A percentile compares a stretch with the other conserved stretches of the same genome.
Conservation (phyloP, 2,329 filamentous ascomycete genomes). For the Alternaria viburni region DNA sequence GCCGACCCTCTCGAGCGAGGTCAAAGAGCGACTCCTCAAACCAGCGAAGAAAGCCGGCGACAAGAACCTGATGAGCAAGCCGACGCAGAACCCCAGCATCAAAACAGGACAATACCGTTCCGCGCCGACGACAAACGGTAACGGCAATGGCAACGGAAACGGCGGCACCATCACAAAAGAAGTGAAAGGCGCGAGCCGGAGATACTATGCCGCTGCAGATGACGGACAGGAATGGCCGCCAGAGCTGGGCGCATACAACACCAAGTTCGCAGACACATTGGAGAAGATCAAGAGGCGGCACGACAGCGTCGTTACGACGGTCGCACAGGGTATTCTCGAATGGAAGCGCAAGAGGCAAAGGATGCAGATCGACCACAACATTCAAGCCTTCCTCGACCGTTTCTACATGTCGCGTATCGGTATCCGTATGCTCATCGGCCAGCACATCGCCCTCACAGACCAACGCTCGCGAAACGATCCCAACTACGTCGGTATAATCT, state of each 20-base stretch:
- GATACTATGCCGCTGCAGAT: slow-evolving; percentile 93
- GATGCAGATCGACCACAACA: slow-evolving; percentile 97
- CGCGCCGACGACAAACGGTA: slow-evolving; percentile 56
- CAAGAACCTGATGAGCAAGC: slow-evolving; percentile 75
- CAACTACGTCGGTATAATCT: slow-evolving; percentile 97
- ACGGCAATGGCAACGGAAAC: slow-evolving; percentile 52
- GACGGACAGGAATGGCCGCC: slow-evolving; percentile 90
- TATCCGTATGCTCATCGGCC: slow-evolving; percentile 98
- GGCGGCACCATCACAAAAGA: slow-evolving; percentile 56
- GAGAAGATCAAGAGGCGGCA: slow-evolving; percentile 95
- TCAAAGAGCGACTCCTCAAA: slow-evolving; percentile 78
- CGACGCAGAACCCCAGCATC: slow-evolving; percentile 89
- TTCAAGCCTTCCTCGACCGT: slow-evolving; percentile 95
- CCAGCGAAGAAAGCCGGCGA: slow-evolving; percentile 67
- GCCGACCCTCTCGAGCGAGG: slow-evolving; percentile 75
- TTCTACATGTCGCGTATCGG: slow-evolving; percentile 99
- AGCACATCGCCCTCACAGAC: slow-evolving; percentile 96
- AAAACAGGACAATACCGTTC: slow-evolving; percentile 79
- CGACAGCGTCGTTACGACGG: slow-evolving; percentile 96
- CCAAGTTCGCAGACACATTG: slow-evolving; percentile 83
- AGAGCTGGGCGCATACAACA: slow-evolving; percentile 93
- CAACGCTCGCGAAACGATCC: slow-evolving; percentile 88
- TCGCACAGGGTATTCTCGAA: slow-evolving; percentile 96
- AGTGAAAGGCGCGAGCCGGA: slow-evolving; percentile 59
- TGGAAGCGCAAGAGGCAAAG: slow-evolving; percentile 96